Evolutionary conservation across 495 filamentous ascomycete species (phyloP), one percentile per base, ranked within the genome.

Genomic region (Penicillium daleae): DNA sequence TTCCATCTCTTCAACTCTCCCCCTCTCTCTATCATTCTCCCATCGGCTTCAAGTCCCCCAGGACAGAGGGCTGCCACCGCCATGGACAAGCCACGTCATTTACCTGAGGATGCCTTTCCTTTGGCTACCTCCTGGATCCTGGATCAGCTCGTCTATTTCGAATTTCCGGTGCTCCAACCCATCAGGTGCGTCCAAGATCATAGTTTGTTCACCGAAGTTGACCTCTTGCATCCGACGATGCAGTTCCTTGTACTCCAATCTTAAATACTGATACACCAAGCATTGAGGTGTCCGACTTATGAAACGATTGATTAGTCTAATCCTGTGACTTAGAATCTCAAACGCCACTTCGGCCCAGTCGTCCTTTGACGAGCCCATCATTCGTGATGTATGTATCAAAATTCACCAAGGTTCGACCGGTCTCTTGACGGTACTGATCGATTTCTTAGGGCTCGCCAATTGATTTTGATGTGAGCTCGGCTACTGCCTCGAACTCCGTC

Each of bases 361-460:
- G 7, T 4, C 13, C 9, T 22, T 13, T 0, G 54, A 40, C 17
- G 49, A 46, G 8, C 58, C 33, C 2, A 44, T 60, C 10, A 54
- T 60, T 52, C 58, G 58, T 17, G 48, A 60, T 33, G 58, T 60
- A 52, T n/a, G 33, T 42, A 1, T 19, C 15, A n/a, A 12, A 4
- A 22, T 32, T 31, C 2, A 32, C 15, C 4, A 39, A 13, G 15
- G 2, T 33, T n/a, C 22, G 9, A 7, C 27, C 4, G 3, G 2
- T 12, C 2, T 15, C 10, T 24, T 3, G 19, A n/a, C 17, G 15
- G n/a, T 35, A 17, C 27, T 54, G 17, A 32, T 17, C 35, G n/a
- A 21, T 32, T 13, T 1, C 10, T 5, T 12, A 56, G 54, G 54
- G 54, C 21, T 56, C 54, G 22, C 54, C 54, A 22, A 39, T 56